Evolutionary conservation across 306 rosid species (phyloP), one percentile per base, ranked within the genome.

Genomic region (Mimosa bimucronata): DNA sequence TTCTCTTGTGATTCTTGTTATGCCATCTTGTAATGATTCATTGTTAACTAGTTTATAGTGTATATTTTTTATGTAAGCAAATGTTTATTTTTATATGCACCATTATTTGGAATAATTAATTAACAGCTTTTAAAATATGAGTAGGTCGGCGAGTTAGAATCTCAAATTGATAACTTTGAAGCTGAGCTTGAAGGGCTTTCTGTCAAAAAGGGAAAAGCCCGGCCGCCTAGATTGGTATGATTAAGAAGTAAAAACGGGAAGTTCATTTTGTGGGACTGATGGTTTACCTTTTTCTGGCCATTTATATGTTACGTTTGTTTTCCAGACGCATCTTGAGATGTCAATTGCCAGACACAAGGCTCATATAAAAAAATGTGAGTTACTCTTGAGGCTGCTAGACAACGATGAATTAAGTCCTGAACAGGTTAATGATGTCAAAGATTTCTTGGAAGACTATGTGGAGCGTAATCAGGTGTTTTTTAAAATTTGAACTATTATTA

Each of bases 341-440:
- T 92, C 97, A 69, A 90, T 92, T 76, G 72, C 87, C 45, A 91
- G 97, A 74, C 97, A 92, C 87, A 92, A 89, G 90, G 96, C 97
- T 79, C 97, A 92, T 84, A 84, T 90, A 77, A 92, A 89, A 92
- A 91, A 92, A 86, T 86, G 90, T 79, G 97, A 92, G 82, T 79
- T 91, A 23, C 88, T 92, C 81, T 84, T 92, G 91, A 88, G 97
- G 87, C 84, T 92, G 12, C 88, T 92, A 77, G 97, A 92, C 84
- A 92, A 92, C 62, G 97, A 92, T 75, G 97, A 91, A 76, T 82
- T 92, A 82, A 92, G 97, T 85, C 97, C 95, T 50, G 97, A 92
- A 85, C 89, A 92, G 82, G 94, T 92, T 79, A 92, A 92, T 78
- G 97, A 92, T 84, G 96, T 89, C 60, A 91, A 78, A 77, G 97